phyloP scores from a whole-genome alignment of 441 rosid species.

The Pelargonium australe region DNA sequence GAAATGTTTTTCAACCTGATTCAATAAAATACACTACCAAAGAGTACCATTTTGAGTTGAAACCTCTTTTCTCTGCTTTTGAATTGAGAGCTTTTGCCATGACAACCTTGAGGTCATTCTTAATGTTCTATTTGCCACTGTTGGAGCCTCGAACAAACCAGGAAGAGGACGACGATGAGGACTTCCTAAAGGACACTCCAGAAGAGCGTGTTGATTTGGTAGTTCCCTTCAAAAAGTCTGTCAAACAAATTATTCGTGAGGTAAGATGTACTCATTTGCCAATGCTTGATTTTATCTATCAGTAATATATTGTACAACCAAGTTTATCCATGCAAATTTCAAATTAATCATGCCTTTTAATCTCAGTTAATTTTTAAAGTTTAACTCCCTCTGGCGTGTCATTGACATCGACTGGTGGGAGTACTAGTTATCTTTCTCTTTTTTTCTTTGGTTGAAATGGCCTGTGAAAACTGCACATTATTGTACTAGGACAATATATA shows the following conservation, averaged over 20 bases:
- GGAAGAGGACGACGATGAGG: slow-evolving; percentile 63
- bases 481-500: neutral
- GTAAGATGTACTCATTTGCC: slow-evolving; percentile 27
- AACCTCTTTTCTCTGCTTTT: slow-evolving; percentile 79
- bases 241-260: slow-evolving; percentile 84
- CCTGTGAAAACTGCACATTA: neutral
- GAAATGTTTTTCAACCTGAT: slow-evolving; percentile 35
- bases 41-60: slow-evolving; percentile 62
- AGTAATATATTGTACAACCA: too few relatives aligned
- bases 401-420: neutral
- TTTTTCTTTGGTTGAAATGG: neutral
- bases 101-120: slow-evolving; percentile 76
- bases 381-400: too few relatives aligned
- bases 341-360: too few relatives aligned
- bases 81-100: slow-evolving; percentile 66
- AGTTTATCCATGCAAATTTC: too few relatives aligned
- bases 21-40: slow-evolving; percentile 45
- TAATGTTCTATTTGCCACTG: slow-evolving; percentile 77
- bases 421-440: neutral
- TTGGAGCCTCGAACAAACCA: slow-evolving; percentile 53
- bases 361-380: too few relatives aligned
- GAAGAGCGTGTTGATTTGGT: slow-evolving; percentile 58
- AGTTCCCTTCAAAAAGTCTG: slow-evolving; percentile 74
- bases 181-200: slow-evolving; percentile 43
- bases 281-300: neutral